A percentile compares a stretch with the other conserved stretches of the same genome.
phyloP scores from a whole-genome alignment of 2,329 filamentous ascomycete species.

The Fusarium sacchari region DNA sequence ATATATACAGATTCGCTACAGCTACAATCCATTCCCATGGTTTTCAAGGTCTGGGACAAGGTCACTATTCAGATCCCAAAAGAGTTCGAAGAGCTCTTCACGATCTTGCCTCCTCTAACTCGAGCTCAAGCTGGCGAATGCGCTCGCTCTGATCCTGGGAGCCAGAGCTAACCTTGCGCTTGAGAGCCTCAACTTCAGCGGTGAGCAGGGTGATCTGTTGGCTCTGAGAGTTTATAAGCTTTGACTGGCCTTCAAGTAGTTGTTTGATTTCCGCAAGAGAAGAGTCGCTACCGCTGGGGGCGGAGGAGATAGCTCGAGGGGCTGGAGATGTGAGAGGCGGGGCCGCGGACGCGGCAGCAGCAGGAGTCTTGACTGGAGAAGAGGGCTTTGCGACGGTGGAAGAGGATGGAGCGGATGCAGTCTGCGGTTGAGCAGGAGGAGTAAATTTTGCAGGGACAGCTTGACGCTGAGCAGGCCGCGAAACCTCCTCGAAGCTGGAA shows the following conservation, averaged over 20 bases:
- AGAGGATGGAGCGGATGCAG: slow-evolving; percentile 33
- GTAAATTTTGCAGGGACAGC: slow-evolving; percentile 55
- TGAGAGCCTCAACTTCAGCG: slow-evolving; percentile 80
- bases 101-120: slow-evolving; percentile 72
- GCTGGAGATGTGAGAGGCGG: slow-evolving; percentile 43
- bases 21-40: slow-evolving; percentile 18
- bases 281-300: slow-evolving; percentile 62
- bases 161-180: slow-evolving; percentile 72
- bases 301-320: slow-evolving; percentile 40
- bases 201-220: slow-evolving; percentile 78
- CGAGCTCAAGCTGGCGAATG: slow-evolving; percentile 73
- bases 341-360: slow-evolving; percentile 44
- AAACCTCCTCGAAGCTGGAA: slow-evolving; percentile 87
- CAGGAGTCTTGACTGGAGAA: slow-evolving; percentile 47
- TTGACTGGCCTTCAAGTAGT: slow-evolving; percentile 79
- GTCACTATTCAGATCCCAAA: background rate
- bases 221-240: slow-evolving; percentile 80
- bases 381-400: slow-evolving; percentile 46
- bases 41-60: slow-evolving; percentile 19
- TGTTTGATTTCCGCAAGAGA: slow-evolving; percentile 81
- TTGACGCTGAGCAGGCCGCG: slow-evolving; percentile 76
- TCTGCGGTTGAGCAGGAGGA: slow-evolving; percentile 46
- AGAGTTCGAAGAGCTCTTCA: slow-evolving; percentile 45
- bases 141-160: slow-evolving; percentile 73
- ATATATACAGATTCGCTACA: slow-evolving; percentile 44